Evolutionary conservation across 495 filamentous ascomycete genomes (phyloP).

Genomic region (Xylaria intraflava): DNA sequence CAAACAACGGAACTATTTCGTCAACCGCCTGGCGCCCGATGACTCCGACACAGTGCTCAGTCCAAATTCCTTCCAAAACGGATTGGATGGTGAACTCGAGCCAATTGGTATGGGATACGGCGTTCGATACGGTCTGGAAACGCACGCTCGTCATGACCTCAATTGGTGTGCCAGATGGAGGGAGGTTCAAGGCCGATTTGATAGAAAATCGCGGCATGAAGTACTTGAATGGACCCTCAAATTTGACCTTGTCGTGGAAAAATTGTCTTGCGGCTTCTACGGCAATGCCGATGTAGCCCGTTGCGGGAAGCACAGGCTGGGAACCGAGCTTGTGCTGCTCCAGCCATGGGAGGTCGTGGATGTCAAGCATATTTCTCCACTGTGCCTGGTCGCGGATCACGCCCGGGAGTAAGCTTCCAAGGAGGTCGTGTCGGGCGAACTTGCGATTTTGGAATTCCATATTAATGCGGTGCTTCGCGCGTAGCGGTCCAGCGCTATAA

Average conservation of each 20-base stretch:
- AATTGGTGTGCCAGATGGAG: not conserved
- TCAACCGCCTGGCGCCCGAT: not conserved
- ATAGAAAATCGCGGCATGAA: not conserved
- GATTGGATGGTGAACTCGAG: not conserved
- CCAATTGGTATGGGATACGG: not conserved
- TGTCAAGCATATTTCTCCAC: conserved; percentile 45
- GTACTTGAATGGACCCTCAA: not conserved
- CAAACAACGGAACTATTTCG: not conserved
- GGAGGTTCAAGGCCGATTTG: not conserved
- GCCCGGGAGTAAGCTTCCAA: conserved; percentile 41
- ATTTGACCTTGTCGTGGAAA: not conserved
- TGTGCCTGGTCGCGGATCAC: conserved; percentile 33
- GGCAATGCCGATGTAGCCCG: conserved; percentile 45
- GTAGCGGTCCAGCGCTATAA: conserved; percentile 6
- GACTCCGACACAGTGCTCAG: not conserved
- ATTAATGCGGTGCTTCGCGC: conserved; percentile 37
- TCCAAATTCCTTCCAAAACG: not conserved
- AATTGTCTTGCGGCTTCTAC: conserved; percentile 35
- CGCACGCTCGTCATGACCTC: not conserved
- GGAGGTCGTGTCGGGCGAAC: conserved; percentile 39
- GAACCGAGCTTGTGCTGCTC: conserved; percentile 34
- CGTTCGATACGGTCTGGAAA: not conserved
- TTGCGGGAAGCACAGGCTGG: conserved; percentile 43
- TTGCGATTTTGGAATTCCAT: conserved; percentile 38
- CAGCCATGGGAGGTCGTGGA: conserved; percentile 46